Evolutionary conservation across 805 yeast species (phyloP).

Genomic region (Priceomyces fermenticarens): DNA sequence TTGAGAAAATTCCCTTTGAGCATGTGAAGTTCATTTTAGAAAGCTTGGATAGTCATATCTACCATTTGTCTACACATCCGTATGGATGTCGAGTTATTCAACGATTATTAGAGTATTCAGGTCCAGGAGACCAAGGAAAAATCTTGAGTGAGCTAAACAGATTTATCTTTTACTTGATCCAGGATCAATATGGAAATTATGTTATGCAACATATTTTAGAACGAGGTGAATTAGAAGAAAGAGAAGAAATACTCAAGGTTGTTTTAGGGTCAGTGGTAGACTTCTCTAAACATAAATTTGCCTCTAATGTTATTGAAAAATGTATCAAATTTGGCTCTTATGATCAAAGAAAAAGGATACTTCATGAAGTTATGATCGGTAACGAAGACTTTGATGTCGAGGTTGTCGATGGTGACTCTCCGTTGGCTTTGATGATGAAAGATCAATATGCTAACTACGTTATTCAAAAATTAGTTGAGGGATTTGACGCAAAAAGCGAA

Average conservation of each 20-base stretch:
- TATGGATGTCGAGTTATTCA: slow-evolving; percentile 98
- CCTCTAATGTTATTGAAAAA: slow-evolving; percentile 95
- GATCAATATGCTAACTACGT: slow-evolving; percentile 98
- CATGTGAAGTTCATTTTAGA: slow-evolving; percentile 69
- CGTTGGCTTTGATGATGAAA: slow-evolving; percentile 89
- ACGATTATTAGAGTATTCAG: slow-evolving; percentile 79
- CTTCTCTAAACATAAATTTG: slow-evolving; percentile 94
- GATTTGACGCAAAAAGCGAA: slow-evolving; percentile 56
- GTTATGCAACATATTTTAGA: slow-evolving; percentile 95
- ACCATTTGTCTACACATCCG: slow-evolving; percentile 89
- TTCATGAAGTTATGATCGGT: slow-evolving; percentile 61
- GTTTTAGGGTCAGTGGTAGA: slow-evolving; percentile 72
- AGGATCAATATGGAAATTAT: slow-evolving; percentile 96
- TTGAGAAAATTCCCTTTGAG: slow-evolving; percentile 77
- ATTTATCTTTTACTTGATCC: slow-evolving; percentile 72
- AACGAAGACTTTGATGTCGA: slow-evolving; percentile 46
- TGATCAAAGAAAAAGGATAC: slow-evolving; percentile 59
- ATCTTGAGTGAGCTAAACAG: slow-evolving; percentile 72
- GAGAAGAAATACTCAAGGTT: slow-evolving; percentile 58
- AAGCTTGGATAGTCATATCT: slow-evolving; percentile 66
- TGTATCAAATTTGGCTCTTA: slow-evolving; percentile 73
- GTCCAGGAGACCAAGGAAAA: slow-evolving; percentile 57
- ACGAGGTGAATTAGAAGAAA: slow-evolving; percentile 65
- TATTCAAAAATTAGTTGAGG: slow-evolving; percentile 88
- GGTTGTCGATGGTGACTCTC: slow-evolving; percentile 57